Base-by-base conservation (phyloP, 2,329 filamentous ascomycete species). In the Calonectria leucothoes region DNA sequence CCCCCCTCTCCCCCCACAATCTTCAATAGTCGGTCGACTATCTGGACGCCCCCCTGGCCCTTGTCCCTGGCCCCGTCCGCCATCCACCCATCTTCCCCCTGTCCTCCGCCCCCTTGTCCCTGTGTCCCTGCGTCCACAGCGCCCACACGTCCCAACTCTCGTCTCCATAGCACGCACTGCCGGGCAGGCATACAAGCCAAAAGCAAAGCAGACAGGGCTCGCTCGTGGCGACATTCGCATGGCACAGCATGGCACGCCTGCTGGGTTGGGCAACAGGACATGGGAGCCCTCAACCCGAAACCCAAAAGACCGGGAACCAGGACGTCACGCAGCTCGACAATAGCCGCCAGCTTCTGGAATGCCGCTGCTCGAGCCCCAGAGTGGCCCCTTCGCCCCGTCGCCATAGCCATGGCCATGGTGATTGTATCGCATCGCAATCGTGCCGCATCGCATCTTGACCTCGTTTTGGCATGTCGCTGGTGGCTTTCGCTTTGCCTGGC, bases 221-320 rank as follows among this genome's bases (percentile, higher is more conserved):
- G 42, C 27, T 68, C 65, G 52, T 63, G 57, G 57, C 57, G 23
- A 63, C 37, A 63, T 63, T 55, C 29, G 39, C 27, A 48, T 48
- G 61, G 42, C 17, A 65, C 61, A 45, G 57, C 57, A 29, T 39
- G 35, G 35, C 57, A 42, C 17, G 57, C 37, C 57, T 39, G 57
- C 39, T 63, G 37, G 33, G 57, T 63, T 45, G 57, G 57, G 57
- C 57, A 31, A 63, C 57, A 63, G 45, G 57, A 63, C 57, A 63
- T 29, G 57, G 27, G 35, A 45, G 37, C 63, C 63, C 49, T 59
- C 69, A 49, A 67, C 69, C 69, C 69, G 67, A 61, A 61, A 48
- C 63, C 69, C 69, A 51, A 64, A 66, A 23, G 35, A n/a, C 69
- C 52, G 69, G 69, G 52, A 67, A 67, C 6, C 23, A 23, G 52